Evolutionary conservation across 192 early-diverging fungal genomes (phyloP).

Genomic region (Podila epicladia): DNA sequence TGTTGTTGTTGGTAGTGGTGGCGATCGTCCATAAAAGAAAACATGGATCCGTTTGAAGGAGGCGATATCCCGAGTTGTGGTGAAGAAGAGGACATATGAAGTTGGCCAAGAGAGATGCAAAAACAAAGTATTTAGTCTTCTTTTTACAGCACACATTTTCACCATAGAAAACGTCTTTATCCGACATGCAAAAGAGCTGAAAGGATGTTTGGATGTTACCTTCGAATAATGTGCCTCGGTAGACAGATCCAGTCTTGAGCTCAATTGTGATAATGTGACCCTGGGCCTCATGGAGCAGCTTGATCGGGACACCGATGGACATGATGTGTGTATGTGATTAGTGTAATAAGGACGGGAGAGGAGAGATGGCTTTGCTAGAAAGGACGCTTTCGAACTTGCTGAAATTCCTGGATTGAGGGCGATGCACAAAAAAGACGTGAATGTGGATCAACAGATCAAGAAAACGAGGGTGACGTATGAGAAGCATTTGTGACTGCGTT

Average conservation of each 20-base stretch:
- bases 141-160: no score
- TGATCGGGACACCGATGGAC: constrained; percentile 94
- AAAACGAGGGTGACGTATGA: neutral
- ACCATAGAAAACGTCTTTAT: no score
- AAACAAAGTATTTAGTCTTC: no score
- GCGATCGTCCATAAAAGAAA: no score
- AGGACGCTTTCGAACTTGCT: no score
- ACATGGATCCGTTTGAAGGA: no score
- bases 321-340: constrained; percentile 54
- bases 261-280: constrained; percentile 97
- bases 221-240: constrained; percentile 95
- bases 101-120: no score
- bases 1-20: neutral
- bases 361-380: neutral
- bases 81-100: no score
- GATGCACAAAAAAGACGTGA: no score
- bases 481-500: no score
- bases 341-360: neutral
- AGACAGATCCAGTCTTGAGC: constrained; percentile 92
- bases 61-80: no score
- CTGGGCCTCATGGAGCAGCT: constrained; percentile 97
- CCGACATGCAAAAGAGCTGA: neutral
- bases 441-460: neutral
- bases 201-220: constrained; percentile 50
- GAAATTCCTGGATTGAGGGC: no score